Evolutionary conservation across 495 filamentous ascomycete genomes (phyloP), one percentile per base, ranked within the genome.

Genomic region (Trichocladium antarcticum): DNA sequence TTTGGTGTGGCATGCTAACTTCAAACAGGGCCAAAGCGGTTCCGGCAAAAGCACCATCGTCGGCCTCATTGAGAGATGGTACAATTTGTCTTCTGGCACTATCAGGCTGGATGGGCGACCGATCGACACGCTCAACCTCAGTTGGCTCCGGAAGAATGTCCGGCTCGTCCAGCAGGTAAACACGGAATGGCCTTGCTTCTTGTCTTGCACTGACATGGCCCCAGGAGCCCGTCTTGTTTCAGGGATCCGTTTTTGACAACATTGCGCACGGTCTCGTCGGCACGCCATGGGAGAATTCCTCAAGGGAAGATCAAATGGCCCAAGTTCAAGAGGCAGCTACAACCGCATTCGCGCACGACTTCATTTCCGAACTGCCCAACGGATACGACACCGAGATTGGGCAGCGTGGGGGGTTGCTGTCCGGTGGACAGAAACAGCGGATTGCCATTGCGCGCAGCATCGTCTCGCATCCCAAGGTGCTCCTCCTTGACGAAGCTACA

Each of bases 31-130:
- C 3, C 51, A 48, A 44, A 57, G 53, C 28, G 59, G 59, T 11
- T 59, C 85, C 37, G 83, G 90, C 47, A 97, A 97, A 66, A 86
- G 81, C 60, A 96, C 89, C 2, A 83, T 95, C 15, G 81, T 97
- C 19, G 89, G 87, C 6, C 69, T 97, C 7, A 79, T 95, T 14
- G 88, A 95, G 65, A 77, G 92, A 7, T 97, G 94, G 74, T 97
- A 95, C 58, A 75, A 82, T 36, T 83, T 89, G 32, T 46, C 63
- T 27, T 65, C 60, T 12, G 75, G 75, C 0, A 58, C 60, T 2
- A 63, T 85, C 44, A 56, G 68, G 4, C 69, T 83, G 4, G 74
- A 76, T 21, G 75, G 71, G 1, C 67, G 74, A 7, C 68, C 77
- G 39, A 45, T 84, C 1, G 66, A 69, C 1, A 69, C 75, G 14